A percentile compares a stretch with the other conserved stretches of the same genome.
Conservation (phyloP, 176 grass and related monocot genomes). For the Tuctoria greenei region DNA sequence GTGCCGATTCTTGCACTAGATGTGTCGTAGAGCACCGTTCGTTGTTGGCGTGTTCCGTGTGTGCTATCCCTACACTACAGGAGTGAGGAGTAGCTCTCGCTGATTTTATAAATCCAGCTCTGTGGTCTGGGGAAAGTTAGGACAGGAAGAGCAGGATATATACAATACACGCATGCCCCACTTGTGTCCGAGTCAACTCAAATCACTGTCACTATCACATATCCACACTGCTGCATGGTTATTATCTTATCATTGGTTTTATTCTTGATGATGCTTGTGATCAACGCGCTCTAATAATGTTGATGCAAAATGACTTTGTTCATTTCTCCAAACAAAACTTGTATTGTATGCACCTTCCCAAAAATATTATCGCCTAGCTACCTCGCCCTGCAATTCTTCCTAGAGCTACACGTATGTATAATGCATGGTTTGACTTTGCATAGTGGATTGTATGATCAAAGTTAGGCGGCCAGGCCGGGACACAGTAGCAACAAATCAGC, state of each 20-base stretch:
- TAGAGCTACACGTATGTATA: neutral
- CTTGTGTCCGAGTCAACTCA: constrained; percentile 7
- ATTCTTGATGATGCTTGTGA: neutral
- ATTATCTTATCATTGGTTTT: neutral
- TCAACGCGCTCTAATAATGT: neutral
- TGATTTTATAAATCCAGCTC: neutral
- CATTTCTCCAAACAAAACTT: neutral
- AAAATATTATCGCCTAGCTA: too few species aligned
- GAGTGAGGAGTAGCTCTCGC: neutral
- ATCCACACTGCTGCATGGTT: neutral
- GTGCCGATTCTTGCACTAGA: neutral
- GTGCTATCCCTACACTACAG: neutral
- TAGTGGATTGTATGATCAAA: too few species aligned
- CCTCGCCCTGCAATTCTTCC: too few species aligned
- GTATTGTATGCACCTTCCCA: too few species aligned
- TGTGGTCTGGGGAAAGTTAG: constrained; percentile 18
- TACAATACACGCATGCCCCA: neutral
- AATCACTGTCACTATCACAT: constrained; percentile 1
- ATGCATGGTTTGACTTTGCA: neutral
- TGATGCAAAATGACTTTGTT: neutral
- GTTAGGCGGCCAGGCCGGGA: too few species aligned
- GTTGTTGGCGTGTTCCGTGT: neutral
- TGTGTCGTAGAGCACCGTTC: too few species aligned
- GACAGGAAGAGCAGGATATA: neutral
- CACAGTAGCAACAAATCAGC: neutral